Percentiles rank a stretch among this genome's conserved stretches.
Evolutionary conservation across 2,329 filamentous ascomycete genomes (phyloP).

Genomic region (Nannizziopsis barbatae): DNA sequence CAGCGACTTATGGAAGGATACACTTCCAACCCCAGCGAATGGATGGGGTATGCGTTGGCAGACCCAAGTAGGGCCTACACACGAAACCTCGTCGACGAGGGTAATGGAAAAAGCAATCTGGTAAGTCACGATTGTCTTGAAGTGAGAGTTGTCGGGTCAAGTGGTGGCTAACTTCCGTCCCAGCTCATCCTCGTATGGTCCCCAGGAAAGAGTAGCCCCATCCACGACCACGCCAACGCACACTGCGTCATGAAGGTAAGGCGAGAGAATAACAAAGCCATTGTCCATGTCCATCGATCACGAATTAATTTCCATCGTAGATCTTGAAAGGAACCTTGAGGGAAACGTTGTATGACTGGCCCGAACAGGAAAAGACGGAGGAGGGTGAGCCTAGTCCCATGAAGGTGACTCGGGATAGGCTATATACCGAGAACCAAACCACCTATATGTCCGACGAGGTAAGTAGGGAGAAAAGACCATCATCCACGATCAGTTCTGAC

Average conservation of each 20-base stretch:
- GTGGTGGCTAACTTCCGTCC: conserved; percentile 11
- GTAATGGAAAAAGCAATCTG: conserved; percentile 70
- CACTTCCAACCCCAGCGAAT: conserved; percentile 55
- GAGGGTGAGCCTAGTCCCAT: conserved; percentile 45
- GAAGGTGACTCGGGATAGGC: conserved; percentile 54
- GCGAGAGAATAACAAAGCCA: not conserved
- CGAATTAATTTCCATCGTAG: conserved; percentile 26
- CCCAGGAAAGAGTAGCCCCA: conserved; percentile 68
- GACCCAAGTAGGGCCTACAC: conserved; percentile 65
- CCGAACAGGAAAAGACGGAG: conserved; percentile 38
- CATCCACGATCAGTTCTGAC: not conserved
- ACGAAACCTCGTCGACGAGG: conserved; percentile 77
- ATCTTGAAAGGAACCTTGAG: conserved; percentile 66
- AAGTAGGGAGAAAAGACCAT: conserved; percentile 12
- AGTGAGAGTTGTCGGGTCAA: not conserved
- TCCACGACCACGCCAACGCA: conserved; percentile 80
- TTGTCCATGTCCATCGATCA: not conserved
- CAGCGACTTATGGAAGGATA: conserved; percentile 65
- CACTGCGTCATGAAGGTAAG: conserved; percentile 76
- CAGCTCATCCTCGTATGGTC: conserved; percentile 84
- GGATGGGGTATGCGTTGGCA: conserved; percentile 63
- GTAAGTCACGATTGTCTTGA: conserved; percentile 35
- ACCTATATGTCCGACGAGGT: conserved; percentile 78
- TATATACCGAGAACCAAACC: conserved; percentile 59
- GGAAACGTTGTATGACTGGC: conserved; percentile 73